Evolutionary conservation across 495 filamentous ascomycete genomes (phyloP), one percentile per base, ranked within the genome.

Genomic region (Aspergillus kassunensis): DNA sequence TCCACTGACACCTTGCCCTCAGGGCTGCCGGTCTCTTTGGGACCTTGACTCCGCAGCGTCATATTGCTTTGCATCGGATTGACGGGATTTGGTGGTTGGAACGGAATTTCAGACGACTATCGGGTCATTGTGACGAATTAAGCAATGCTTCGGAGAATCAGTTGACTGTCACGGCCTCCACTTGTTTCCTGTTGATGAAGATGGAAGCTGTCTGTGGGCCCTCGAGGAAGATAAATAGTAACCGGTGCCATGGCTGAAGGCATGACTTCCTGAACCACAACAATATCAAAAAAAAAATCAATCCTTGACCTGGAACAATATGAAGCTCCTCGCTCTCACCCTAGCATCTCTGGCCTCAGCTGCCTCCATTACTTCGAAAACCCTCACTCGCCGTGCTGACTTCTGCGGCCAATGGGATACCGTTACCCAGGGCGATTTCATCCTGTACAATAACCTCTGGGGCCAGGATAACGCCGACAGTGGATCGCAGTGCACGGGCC

Each of bases 361-460:
- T 24, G 60, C 68, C 10, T 35, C 53, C 39, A 40, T 65, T 42
- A 69, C 75, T 2, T 74, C 70, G 11, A 65, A 58, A 37, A 63
- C 70, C 18, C 51, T 79, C 40, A 55, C 65, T 39, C 71, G 72
- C 41, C 64, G 76, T 18, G 63, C 67, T 12, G 68, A 75, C 34
- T 69, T 73, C 58, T 82, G 80, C 51, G 79, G 70, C 6, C 76
- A 80, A 50, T 82, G 69, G 64, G 73, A 66, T 36, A 66, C 71
- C 8, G 55, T 60, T 35, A 64, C 57, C 5, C 69, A 70, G 1
- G 77, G 76, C 33, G 67, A 61, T 41, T 83, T 75, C 58, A 82
- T 71, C 45, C 48, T 84, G 42, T 76, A 76, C 61, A 77, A 80
- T 63, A 72, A 83, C 60, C 67, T 80, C 37, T 82, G 79, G 78